Percentiles rank a stretch among this genome's conserved stretches.
Conservation (phyloP, 2,329 filamentous ascomycete genomes). For the Arthroderma sp. region DNA sequence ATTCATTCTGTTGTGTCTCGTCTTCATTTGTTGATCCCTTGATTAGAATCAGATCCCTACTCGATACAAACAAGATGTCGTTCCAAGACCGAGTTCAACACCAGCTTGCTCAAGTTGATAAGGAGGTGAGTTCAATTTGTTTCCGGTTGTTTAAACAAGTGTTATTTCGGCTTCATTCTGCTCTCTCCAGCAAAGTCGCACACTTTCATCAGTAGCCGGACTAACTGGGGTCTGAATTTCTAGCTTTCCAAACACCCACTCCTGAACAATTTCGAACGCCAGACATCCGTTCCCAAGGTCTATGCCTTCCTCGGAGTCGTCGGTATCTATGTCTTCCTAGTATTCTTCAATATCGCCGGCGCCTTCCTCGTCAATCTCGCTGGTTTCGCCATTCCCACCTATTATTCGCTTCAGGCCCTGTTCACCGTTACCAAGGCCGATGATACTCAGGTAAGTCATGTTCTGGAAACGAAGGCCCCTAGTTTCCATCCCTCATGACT, state of each 20-base stretch:
- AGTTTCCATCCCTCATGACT: no score
- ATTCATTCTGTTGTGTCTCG: no score
- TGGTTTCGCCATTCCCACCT: slow-evolving; percentile 51
- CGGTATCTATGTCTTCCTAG: slow-evolving; percentile 55
- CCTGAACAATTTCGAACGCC: slow-evolving; percentile 56
- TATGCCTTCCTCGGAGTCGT: slow-evolving; percentile 52
- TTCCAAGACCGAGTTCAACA: slow-evolving; percentile 52
- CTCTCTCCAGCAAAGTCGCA: background rate
- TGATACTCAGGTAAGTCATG: slow-evolving; percentile 46
- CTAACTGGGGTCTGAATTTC: background rate
- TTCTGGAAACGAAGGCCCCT: background rate
- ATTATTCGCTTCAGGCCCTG: slow-evolving; percentile 52
- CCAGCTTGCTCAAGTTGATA: slow-evolving; percentile 54
- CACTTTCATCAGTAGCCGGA: background rate
- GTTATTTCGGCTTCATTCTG: background rate
- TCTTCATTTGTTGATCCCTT: background rate
- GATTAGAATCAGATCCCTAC: background rate
- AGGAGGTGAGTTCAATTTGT: slow-evolving; percentile 40
- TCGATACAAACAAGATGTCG: slow-evolving; percentile 8
- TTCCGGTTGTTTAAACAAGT: background rate
- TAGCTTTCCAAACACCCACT: slow-evolving; percentile 54
- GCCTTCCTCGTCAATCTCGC: slow-evolving; percentile 56
- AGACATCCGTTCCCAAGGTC: slow-evolving; percentile 55
- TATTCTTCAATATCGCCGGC: slow-evolving; percentile 60
- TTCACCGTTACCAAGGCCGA: slow-evolving; percentile 48